These are phyloP conservation scores for Setaria viridis DNA, from an alignment of 202 grass and related monocot genomes.

Conservation along the genomic window DNA sequence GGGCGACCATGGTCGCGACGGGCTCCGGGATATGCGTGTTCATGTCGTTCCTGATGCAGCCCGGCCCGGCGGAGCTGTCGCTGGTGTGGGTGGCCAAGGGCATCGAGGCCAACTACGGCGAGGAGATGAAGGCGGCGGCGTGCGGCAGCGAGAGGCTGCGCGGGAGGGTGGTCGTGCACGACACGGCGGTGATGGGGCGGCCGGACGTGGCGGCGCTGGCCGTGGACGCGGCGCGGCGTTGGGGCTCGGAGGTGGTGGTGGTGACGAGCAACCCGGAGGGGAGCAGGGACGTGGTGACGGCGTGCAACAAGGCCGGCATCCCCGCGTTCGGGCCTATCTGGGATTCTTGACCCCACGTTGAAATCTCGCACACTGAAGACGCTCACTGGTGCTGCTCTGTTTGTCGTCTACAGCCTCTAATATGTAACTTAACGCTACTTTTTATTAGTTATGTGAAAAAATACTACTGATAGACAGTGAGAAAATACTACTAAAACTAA, in stretches of 20 bases:
- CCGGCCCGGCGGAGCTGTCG: constrained; percentile 59
- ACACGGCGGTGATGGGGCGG: constrained; percentile 58
- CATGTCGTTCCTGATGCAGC: constrained; percentile 73
- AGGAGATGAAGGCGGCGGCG: constrained; percentile 57
- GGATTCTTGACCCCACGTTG: constrained; percentile 54
- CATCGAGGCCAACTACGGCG: constrained; percentile 69
- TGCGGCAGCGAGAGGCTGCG: constrained; percentile 28
- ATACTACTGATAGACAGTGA: background rate
- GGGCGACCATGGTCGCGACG: constrained; percentile 67
- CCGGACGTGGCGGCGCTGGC: constrained; percentile 57
- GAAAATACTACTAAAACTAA: background rate
- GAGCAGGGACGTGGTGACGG: constrained; percentile 62
- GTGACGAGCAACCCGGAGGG: constrained; percentile 84
- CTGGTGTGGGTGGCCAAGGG: constrained; percentile 79
- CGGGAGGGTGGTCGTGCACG: constrained; percentile 61
- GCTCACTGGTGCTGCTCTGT: background rate
- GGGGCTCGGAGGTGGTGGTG: constrained; percentile 66
- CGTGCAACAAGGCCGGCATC: constrained; percentile 59
- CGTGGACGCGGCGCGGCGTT: constrained; percentile 52
- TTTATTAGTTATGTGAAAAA: background rate
- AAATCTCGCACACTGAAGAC: background rate
- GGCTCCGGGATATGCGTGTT: constrained; percentile 84
- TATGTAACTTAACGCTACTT: background rate
- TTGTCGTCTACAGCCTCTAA: background rate
- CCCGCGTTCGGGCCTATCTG: constrained; percentile 72